Evolutionary conservation across 768 basidiomycete species (phyloP).

Genomic region (Russula brevipes): DNA sequence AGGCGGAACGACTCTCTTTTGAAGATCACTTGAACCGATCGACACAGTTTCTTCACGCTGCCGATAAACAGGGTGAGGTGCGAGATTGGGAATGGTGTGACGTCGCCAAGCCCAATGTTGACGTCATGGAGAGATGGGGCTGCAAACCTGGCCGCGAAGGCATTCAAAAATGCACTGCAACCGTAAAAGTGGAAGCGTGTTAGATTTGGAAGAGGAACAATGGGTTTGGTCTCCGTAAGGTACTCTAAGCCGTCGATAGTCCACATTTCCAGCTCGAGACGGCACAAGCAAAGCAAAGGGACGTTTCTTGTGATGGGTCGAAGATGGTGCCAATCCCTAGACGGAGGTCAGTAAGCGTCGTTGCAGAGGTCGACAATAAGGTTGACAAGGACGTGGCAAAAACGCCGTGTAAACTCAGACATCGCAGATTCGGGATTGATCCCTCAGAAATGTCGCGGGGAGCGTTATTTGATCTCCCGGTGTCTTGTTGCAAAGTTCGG

Average conservation of each 20-base stretch:
- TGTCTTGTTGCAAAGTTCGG: not conserved
- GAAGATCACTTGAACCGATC: no score
- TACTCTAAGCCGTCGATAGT: no score
- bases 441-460: not conserved
- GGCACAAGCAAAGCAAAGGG: not conserved
- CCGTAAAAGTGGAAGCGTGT: not conserved
- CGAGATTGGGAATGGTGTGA: not conserved
- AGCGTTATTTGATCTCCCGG: not conserved
- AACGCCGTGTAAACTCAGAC: not conserved
- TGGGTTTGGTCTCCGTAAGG: no score
- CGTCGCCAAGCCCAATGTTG: accelerated
- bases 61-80: not conserved
- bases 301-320: no score
- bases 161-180: not conserved
- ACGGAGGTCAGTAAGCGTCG: not conserved
- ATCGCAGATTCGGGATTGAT: not conserved
- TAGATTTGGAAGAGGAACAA: not conserved
- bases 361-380: not conserved
- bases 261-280: not conserved
- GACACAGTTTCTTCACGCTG: not conserved
- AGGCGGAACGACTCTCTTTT: no score
- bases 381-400: not conserved
- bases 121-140: not conserved
- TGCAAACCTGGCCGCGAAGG: not conserved
- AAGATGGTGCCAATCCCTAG: not conserved